Conservation (phyloP, 139 green algal species). For the Mychonastes homosphaera region DNA sequence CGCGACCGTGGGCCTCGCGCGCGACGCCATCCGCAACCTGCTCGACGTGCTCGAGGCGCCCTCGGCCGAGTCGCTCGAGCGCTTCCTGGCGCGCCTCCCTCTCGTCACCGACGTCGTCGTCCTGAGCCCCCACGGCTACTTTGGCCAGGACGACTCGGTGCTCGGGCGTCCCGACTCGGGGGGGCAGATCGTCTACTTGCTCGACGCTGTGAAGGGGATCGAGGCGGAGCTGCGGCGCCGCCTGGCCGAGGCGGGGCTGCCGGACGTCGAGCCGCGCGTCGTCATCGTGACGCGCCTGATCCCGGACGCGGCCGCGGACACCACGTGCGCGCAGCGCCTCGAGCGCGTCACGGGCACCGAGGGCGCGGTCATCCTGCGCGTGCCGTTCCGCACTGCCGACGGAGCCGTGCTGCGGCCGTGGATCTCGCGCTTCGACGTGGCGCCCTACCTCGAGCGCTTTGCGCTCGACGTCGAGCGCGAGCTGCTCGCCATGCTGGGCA, state of each 20-base stretch:
- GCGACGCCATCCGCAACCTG: conserved; percentile 49
- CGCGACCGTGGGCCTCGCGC: conserved; percentile 33
- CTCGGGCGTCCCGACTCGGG: conserved; percentile 63
- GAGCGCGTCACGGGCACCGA: conserved; percentile 59
- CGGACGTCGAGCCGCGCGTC: conserved; percentile 31
- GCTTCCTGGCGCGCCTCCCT: conserved; percentile 59
- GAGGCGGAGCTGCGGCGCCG: conserved; percentile 53
- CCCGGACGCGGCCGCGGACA: conserved; percentile 53
- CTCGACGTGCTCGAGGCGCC: conserved; percentile 66
- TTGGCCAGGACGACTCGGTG: conserved; percentile 64
- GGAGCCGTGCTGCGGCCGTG: conserved; percentile 46
- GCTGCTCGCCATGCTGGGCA: conserved; percentile 40
- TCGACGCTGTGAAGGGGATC: conserved; percentile 62
- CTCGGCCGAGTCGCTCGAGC: conserved; percentile 45
- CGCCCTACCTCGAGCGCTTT: conserved; percentile 76
- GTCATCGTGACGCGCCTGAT: conserved; percentile 72
- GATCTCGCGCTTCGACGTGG: conserved; percentile 67
- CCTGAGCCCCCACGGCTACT: conserved; percentile 71
- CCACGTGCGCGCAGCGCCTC: conserved; percentile 65
- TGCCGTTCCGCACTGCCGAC: conserved; percentile 55
- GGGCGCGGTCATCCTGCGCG: conserved; percentile 55
- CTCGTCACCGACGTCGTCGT: conserved; percentile 65
- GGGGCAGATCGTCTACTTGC: conserved; percentile 75
- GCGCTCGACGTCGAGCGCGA: conserved; percentile 53
- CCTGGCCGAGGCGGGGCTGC: conserved; percentile 38